phyloP scores from a whole-genome alignment of 371 early-diverging fungal species.

The Mortierella sp. region DNA sequence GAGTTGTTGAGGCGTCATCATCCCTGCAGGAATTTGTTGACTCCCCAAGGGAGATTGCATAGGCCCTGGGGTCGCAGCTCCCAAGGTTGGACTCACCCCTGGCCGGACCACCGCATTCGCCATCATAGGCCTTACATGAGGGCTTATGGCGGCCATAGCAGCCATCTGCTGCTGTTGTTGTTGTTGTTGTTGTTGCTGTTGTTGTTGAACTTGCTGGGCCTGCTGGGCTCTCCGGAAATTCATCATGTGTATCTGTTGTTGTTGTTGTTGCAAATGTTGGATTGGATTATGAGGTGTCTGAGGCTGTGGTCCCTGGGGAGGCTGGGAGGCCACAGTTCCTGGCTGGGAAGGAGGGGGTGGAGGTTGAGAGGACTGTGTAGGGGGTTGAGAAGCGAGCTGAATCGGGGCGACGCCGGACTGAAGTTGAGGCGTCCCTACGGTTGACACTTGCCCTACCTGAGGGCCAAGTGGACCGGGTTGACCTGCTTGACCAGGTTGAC shows the following conservation, averaged over 20 bases:
- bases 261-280: conserved; percentile 3
- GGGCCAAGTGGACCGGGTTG: neutral
- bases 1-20: conserved; percentile 21
- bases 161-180: conserved; percentile 31
- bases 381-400: no score
- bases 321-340: neutral
- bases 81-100: conserved; percentile 33
- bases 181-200: conserved; percentile 28
- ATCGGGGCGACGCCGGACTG: no score
- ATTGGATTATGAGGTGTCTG: neutral
- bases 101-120: conserved; percentile 21
- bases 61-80: conserved; percentile 8
- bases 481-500: conserved; percentile 4
- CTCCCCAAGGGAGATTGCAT: conserved; percentile 19
- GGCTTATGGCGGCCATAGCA: conserved; percentile 23
- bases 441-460: neutral
- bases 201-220: neutral
- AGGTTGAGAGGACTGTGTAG: conserved; percentile 13
- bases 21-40: conserved; percentile 16
- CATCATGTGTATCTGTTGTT: conserved; percentile 18
- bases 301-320: neutral
- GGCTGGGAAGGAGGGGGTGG: conserved; percentile 9
- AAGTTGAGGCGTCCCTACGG: neutral
- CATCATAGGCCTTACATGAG: conserved; percentile 34
- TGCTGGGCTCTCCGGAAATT: conserved; percentile 4